phyloP scores from a whole-genome alignment of 495 filamentous ascomycete species.

The Podospora sp. region DNA sequence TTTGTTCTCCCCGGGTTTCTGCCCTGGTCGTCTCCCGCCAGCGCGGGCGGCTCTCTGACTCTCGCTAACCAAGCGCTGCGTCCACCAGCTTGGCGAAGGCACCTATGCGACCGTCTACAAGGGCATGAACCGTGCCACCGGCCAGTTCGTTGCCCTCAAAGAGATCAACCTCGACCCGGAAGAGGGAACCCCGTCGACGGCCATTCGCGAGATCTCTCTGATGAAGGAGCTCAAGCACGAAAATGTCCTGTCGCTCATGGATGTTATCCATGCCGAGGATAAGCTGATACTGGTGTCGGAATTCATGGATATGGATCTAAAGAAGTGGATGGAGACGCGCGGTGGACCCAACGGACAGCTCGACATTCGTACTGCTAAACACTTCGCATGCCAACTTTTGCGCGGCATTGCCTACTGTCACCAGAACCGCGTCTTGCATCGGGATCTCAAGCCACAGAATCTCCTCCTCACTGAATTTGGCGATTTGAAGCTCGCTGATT shows the following conservation, averaged over 20 bases:
- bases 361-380: slow-evolving; percentile 87
- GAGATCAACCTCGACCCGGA: slow-evolving; percentile 99
- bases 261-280: slow-evolving; percentile 99
- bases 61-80: too few relatives aligned
- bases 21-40: too few relatives aligned
- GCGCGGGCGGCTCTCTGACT: too few relatives aligned
- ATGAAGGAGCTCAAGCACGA: slow-evolving; percentile 99
- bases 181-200: slow-evolving; percentile 97
- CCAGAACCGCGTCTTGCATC: slow-evolving; percentile 90
- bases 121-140: slow-evolving; percentile 92
- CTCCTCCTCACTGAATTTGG: slow-evolving; percentile 94
- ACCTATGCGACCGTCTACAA: too few relatives aligned
- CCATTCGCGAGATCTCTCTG: slow-evolving; percentile 96
- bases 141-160: slow-evolving; percentile 94
- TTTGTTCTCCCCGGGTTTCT: too few relatives aligned
- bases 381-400: slow-evolving; percentile 94
- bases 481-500: slow-evolving; percentile 88
- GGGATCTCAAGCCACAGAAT: slow-evolving; percentile 96
- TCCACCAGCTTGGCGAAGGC: too few relatives aligned
- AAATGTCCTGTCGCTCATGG: slow-evolving; percentile 94
- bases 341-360: slow-evolving; percentile 80
- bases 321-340: slow-evolving; percentile 96
- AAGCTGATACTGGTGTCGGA: slow-evolving; percentile 99
- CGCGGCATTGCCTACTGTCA: slow-evolving; percentile 95
- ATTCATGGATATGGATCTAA: slow-evolving; percentile 97